Evolutionary conservation across 1,284 basidiomycete genomes (phyloP), one percentile per base, ranked within the genome.

Genomic region (Tylopilus sp.): DNA sequence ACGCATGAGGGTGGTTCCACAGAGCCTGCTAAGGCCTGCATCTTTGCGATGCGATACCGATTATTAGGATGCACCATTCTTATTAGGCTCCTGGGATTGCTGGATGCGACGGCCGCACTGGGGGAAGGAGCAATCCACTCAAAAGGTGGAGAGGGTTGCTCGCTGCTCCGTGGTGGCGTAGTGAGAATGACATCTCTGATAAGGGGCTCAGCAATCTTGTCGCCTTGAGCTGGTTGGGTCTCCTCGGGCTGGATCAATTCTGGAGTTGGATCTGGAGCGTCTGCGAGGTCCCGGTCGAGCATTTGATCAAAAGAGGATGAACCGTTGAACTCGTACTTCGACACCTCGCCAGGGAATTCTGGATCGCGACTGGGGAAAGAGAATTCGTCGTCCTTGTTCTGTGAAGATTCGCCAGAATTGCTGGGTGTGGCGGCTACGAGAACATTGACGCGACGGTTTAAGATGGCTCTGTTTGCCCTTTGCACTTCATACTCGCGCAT

Each of bases 401-500:
- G 66, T 33, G 59, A 58, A 43, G 61, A 69, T 48, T 51, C 58
- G 19, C 48, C 49, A 0, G 60, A 76, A 45, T 71, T 63, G 4
- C 75, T 77, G 17, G 79, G 80, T 39, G 81, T 80, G 36, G 76
- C 69, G 48, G 69, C 75, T 6, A 81, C 80, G 9, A 81, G 71
- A 29, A 81, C 52, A 20, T 61, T 66, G 39, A 70, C 66, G 44
- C 22, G 53, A 56, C 35, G 32, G 41, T 40, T 49, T 36, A 53
- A 50, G 37, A 40, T 31, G 24, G 48, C 28, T 32, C 46, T 48
- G 29, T 43, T 57, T 43, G 66, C 57, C 44, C 50, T 60, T 51
- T 57, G 54, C 19, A 42, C 63, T 7, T 68, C 66, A 41, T 69
- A 72, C 44, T 63, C 28, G 53, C 58, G 62, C 60, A 67, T 64